phyloP scores from a whole-genome alignment of 1,284 basidiomycete species.

The Apiotrichum veenhuisii region DNA sequence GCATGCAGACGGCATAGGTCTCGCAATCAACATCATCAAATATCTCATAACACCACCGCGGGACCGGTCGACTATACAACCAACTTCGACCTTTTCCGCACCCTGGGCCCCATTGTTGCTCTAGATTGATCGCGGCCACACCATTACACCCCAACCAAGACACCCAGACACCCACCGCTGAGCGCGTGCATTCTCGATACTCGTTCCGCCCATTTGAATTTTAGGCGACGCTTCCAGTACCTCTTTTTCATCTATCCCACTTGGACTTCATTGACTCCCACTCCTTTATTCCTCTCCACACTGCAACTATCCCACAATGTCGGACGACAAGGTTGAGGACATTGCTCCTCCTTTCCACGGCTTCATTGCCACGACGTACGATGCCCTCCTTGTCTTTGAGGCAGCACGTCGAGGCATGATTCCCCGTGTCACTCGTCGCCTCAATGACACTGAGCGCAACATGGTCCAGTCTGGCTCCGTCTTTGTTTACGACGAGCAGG shows the following conservation, averaged over 20 bases:
- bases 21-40: too few species aligned
- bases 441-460: constrained; percentile 86
- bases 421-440: constrained; percentile 85
- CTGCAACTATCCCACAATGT: constrained; percentile 3
- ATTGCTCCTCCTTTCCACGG: constrained; percentile 72
- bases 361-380: constrained; percentile 91
- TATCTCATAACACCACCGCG: too few species aligned
- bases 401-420: constrained; percentile 85
- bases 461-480: constrained; percentile 92
- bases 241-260: background rate
- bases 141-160: too few species aligned
- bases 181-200: background rate
- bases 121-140: too few species aligned
- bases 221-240: too few species aligned
- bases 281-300: background rate
- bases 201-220: background rate
- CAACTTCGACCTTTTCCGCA: too few species aligned
- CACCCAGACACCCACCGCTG: background rate
- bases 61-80: too few species aligned
- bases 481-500: constrained; percentile 96
- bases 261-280: background rate
- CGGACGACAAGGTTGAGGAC: constrained; percentile 22
- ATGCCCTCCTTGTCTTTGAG: constrained; percentile 92
- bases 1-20: too few species aligned
- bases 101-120: too few species aligned